These are phyloP conservation scores for Pseudoscleropodium purum DNA, from an alignment of 225 moss, liverwort and hornwort species.

Conservation along the genomic window DNA sequence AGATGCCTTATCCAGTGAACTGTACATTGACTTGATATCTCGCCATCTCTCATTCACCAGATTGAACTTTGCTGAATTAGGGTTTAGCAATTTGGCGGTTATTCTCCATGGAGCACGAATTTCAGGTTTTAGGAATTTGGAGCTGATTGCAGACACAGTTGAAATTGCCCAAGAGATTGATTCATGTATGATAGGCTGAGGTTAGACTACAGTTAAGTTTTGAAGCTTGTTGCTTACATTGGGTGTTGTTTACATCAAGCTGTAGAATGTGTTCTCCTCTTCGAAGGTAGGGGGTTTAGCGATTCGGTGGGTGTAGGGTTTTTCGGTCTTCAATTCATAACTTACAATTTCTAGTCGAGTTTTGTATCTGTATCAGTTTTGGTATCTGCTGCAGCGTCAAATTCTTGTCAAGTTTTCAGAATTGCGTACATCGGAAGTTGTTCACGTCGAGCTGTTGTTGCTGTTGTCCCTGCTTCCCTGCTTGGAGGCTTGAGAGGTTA, in stretches of 20 bases:
- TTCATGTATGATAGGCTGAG: neutral
- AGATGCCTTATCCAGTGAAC: neutral
- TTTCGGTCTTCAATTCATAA: no score
- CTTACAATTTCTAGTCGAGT: neutral
- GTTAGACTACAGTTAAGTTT: neutral
- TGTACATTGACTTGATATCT: neutral
- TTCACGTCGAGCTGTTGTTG: neutral
- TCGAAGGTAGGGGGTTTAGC: neutral
- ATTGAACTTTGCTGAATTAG: neutral
- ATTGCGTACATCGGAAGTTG: neutral
- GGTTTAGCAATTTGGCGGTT: no score
- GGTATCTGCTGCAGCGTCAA: neutral
- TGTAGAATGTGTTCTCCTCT: neutral
- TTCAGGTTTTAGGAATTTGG: neutral
- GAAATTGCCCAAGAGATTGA: neutral
- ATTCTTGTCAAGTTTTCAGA: neutral
- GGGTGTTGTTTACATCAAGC: neutral
- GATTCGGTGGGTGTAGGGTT: neutral
- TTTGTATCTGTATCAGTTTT: neutral
- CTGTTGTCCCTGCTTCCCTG: neutral
- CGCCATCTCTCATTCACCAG: neutral
- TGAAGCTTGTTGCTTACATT: neutral
- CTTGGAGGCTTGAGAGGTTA: neutral
- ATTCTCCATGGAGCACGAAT: no score
- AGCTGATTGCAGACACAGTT: neutral